Base-by-base conservation (phyloP, 2,329 filamentous ascomycete species). In the Beauveria medogensis region DNA sequence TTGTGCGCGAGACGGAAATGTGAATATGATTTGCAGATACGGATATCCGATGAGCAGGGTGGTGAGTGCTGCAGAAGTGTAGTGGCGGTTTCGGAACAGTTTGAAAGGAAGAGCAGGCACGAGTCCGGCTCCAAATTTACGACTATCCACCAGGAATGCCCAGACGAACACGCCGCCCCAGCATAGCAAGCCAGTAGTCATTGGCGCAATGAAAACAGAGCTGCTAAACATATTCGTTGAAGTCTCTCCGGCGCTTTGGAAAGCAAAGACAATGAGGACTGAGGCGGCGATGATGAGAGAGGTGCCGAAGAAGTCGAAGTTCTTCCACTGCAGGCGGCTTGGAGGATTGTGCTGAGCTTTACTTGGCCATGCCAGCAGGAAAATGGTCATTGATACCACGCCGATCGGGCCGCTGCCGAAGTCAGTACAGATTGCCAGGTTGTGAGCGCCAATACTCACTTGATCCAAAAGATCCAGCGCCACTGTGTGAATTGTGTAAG, bases 381-480 rank as follows among this genome's bases (percentile, higher is more conserved):
- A 81, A 1, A 82, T 64, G 8, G 73, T 54, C 22, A 82, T 68
- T 2, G 82, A 79, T 1, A 77, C 63, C 44, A 70, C 67, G 1
- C 81, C 80, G 14, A 84, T 71, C 1, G 82, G 82, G 2, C 78
- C 80, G 66, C 81, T 83, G 2, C 10, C 14, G 8, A 20, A 46
- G 46, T 62, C 18, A 56, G 53, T 28, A 30, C 16, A 5, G 9
- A 24, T 24, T 12, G 24, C 5, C 47, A 69, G 54, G 69, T 67
- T 59, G 12, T 3, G 5, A 10, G 37, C n/a, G 26, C 16, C 30
- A 26, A 18, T 26, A 70, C 80, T 85, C 22, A 71, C 80, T 85
- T 85, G 67, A 85, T 80, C 79, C 80, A 84, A 68, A 85, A 85
- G 2, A 84, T 74, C 77, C 80, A 83, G 63, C 78, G 70, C 81